Percentiles rank a stretch among this genome's conserved stretches.
Evolutionary conservation across 306 rosid genomes (phyloP).

Genomic region (Sphenostylis stenocarpa): DNA sequence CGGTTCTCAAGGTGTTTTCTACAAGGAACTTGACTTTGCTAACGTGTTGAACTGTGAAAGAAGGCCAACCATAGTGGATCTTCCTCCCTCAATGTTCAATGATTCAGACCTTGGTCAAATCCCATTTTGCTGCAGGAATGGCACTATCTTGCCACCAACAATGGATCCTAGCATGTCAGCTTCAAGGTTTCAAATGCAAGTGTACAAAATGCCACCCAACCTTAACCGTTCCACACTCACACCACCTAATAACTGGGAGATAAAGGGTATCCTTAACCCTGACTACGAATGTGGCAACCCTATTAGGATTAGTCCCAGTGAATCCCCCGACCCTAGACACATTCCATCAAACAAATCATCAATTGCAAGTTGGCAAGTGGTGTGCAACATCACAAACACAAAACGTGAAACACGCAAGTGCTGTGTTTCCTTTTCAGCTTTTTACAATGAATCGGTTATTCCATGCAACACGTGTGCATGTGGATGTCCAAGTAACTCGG

Average conservation of each 20-base stretch:
- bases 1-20: conserved; percentile 61
- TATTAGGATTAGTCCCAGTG: conserved; percentile 66
- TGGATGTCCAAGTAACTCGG: conserved; percentile 60
- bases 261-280: conserved; percentile 78
- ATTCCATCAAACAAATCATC: conserved; percentile 59
- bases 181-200: conserved; percentile 83
- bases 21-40: conserved; percentile 58
- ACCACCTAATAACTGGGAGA: conserved; percentile 81
- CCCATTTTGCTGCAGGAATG: conserved; percentile 92
- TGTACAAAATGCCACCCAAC: conserved; percentile 81
- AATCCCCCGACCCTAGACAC: conserved; percentile 58
- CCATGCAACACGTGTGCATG: conserved; percentile 96
- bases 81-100: conserved; percentile 74
- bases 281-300: conserved; percentile 74
- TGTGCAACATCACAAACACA: conserved; percentile 71
- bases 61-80: conserved; percentile 76
- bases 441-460: conserved; percentile 73
- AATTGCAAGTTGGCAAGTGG: conserved; percentile 89
- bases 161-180: conserved; percentile 75
- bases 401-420: conserved; percentile 58
- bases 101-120: conserved; percentile 62
- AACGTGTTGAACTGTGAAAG: conserved; percentile 69
- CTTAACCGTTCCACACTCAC: conserved; percentile 64
- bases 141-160: conserved; percentile 70
- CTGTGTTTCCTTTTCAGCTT: conserved; percentile 95